Evolutionary conservation across 208 protist species (phyloP).

Genomic region (Leishmania turanica): DNA sequence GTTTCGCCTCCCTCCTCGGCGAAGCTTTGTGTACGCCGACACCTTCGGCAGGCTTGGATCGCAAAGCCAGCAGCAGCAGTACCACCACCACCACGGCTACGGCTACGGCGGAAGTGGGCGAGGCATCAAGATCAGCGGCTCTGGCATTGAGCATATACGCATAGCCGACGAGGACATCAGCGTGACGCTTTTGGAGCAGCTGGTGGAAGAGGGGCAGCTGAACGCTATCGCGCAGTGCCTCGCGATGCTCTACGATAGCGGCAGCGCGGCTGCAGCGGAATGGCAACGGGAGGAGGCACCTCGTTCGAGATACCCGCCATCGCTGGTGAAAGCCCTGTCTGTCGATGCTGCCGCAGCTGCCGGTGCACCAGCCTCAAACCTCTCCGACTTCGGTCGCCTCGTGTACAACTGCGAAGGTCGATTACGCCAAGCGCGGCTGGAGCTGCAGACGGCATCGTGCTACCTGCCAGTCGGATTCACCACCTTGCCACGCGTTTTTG

Average conservation of each 20-base stretch:
- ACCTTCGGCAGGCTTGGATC: conserved; percentile 15
- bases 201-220: conserved; percentile 91
- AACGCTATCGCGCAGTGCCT: conserved; percentile 86
- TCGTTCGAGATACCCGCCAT: conserved; percentile 14
- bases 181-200: conserved; percentile 83
- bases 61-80: conserved; percentile 11
- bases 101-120: conserved; percentile 7
- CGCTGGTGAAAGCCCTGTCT: conserved; percentile 3
- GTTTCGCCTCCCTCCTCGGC: conserved; percentile 23
- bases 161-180: conserved; percentile 79
- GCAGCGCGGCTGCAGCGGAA: conserved; percentile 11
- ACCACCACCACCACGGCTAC: conserved; percentile 1
- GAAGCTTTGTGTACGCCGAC: conserved; percentile 17
- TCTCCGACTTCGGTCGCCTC: conserved; percentile 25
- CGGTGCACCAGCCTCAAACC: background rate
- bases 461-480: conserved; percentile 76
- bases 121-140: conserved; percentile 60
- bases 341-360: background rate
- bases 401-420: conserved; percentile 39
- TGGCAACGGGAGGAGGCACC: conserved; percentile 1
- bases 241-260: conserved; percentile 63
- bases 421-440: conserved; percentile 49
- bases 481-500: conserved; percentile 70
- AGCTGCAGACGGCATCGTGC: conserved; percentile 64
- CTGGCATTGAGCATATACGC: conserved; percentile 39